Evolutionary conservation across 805 yeast genomes (phyloP), one percentile per base, ranked within the genome.

Genomic region (Saturnispora dispora): DNA sequence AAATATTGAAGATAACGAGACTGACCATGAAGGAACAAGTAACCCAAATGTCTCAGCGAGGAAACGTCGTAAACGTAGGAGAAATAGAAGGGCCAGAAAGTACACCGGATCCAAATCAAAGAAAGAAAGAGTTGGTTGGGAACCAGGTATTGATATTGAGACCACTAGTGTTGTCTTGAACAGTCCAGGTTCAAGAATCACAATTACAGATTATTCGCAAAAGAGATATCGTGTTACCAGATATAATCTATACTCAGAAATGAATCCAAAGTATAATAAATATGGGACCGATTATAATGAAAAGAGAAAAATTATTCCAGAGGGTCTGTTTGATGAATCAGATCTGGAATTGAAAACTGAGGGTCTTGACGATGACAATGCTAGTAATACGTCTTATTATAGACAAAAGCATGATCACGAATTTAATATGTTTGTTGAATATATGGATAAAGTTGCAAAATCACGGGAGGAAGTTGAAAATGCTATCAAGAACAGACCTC

Each of bases 61-160:
- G 49, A 50, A 40, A 40, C 45, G 28, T 36, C 36, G 41, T 25
- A 41, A 25, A 13, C 25, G 53, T 15, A 37, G 48, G 20, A 41
- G 37, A 22, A 28, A 27, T 9, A 30, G 50, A 4, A 46, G 48
- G 11, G 54, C 61, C 6, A 56, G 71, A 36, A 63, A 59, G 36
- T 73, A 72, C 53, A 55, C 57, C 3, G 73, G 71, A 5, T 62
- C 73, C n/a, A 63, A 67, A 10, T 62, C 64, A 25, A 71, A 72
- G 18, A 65, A 72, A 40, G 69, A 66, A 47, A 59, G 75, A 45
- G 71, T 78, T 4, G 78, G 75, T 23, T 76, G 79, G 77, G 85
- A 79, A 57, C 84, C 85, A 0, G 85, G 85, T 18, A 71, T 79
- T 27, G 76, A 79, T 57, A 68, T 77, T 33, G 61, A 70, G 8